phyloP scores from a whole-genome alignment of 1,284 basidiomycete genomes.

The Rhodotorula sp. region DNA sequence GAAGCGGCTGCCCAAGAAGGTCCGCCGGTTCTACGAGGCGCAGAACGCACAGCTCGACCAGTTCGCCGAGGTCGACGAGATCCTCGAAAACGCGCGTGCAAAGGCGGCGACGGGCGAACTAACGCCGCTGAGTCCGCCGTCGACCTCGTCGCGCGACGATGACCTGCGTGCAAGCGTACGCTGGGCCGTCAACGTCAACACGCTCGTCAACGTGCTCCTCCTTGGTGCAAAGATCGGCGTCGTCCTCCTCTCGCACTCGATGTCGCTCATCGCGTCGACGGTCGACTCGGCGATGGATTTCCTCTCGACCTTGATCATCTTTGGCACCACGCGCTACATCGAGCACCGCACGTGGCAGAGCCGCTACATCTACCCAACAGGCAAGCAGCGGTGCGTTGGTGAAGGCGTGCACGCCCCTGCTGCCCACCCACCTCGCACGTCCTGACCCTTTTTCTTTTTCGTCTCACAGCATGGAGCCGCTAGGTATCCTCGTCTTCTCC shows the following conservation, averaged over 20 bases:
- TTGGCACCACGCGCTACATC: constrained; percentile 39
- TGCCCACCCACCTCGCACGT: too few relatives aligned
- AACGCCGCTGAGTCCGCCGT: constrained; percentile 15
- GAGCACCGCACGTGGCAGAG: constrained; percentile 39
- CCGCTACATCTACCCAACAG: constrained; percentile 56
- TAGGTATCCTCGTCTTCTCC: constrained; percentile 56
- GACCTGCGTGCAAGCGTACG: constrained; percentile 15
- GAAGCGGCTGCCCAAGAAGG: constrained; percentile 33
- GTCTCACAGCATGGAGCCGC: constrained; percentile 34
- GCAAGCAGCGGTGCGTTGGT: constrained; percentile 58
- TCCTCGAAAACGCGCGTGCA: constrained; percentile 40
- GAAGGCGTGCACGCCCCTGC: constrained; percentile 35
- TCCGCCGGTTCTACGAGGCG: constrained; percentile 37
- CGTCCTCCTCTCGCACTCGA: constrained; percentile 58
- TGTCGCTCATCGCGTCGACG: constrained; percentile 60
- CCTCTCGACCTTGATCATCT: constrained; percentile 55
- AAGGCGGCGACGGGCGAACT: constrained; percentile 36
- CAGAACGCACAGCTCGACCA: constrained; percentile 40
- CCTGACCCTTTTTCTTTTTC: too few relatives aligned
- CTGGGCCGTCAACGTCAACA: constrained; percentile 46
- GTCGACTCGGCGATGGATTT: constrained; percentile 61
- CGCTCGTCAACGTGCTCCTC: constrained; percentile 56
- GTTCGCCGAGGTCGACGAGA: constrained; percentile 43
- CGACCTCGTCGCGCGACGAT: constrained; percentile 2
- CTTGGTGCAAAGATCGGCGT: constrained; percentile 58